These are phyloP conservation scores for Rhododendron ovatum DNA, from an alignment of 148 eudicot genomes.

Conservation along the genomic window DNA sequence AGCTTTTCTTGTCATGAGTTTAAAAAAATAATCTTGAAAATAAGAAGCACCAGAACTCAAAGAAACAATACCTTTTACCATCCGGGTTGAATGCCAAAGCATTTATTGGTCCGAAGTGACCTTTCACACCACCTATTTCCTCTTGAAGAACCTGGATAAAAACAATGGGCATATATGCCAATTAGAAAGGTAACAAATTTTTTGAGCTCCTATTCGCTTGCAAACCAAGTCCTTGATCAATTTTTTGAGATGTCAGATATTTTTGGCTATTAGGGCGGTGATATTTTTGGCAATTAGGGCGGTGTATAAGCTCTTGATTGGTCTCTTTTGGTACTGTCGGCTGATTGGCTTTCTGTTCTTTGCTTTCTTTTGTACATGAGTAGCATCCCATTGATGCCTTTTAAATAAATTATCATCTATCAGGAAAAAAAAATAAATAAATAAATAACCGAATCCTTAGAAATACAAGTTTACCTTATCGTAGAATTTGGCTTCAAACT, in stretches of 20 bases:
- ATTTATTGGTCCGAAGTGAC: conserved; percentile 95
- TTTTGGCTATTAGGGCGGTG: background rate
- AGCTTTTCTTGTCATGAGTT: background rate
- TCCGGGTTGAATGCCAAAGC: conserved; percentile 97
- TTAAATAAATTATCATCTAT: background rate
- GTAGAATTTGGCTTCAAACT: conserved; percentile 89
- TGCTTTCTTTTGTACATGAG: background rate
- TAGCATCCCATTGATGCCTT: background rate
- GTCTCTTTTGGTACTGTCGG: background rate
- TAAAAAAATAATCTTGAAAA: background rate
- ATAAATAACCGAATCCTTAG: background rate
- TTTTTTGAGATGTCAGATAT: background rate
- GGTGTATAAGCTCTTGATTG: background rate
- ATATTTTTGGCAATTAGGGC: background rate
- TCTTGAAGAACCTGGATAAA: conserved; percentile 53
- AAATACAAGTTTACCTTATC: conserved; percentile 56
- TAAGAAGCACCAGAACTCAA: background rate
- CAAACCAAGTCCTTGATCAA: background rate
- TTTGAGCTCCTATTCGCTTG: background rate
- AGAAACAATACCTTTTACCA: conserved; percentile 66
- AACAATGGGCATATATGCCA: conserved; percentile 1
- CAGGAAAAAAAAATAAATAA: background rate
- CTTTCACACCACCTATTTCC: conserved; percentile 94
- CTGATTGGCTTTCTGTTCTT: background rate
- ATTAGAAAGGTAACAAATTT: background rate